Conservation (phyloP, 805 yeast species). For the Myxozyma mucilagina region DNA sequence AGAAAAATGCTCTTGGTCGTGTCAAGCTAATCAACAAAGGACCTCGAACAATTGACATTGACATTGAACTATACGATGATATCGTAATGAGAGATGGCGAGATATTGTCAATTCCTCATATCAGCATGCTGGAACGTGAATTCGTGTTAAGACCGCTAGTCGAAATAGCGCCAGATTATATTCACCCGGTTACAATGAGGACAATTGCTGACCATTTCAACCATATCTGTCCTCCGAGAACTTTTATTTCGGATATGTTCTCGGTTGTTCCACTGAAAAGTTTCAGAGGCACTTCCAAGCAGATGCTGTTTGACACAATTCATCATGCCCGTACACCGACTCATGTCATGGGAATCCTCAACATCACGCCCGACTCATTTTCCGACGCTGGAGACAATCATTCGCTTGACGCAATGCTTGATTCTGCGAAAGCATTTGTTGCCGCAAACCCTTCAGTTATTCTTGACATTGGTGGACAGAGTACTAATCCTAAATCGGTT, state of each 20-base stretch:
- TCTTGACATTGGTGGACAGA: conserved; percentile 91
- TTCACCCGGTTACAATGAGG: conserved; percentile 85
- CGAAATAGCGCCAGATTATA: conserved; percentile 69
- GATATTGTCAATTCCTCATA: conserved; percentile 78
- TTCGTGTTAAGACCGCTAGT: conserved; percentile 88
- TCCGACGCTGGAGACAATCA: conserved; percentile 74
- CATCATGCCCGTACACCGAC: conserved; percentile 51
- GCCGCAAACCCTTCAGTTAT: conserved; percentile 62
- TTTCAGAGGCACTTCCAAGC: conserved; percentile 32
- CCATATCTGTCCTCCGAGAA: conserved; percentile 47
- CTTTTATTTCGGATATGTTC: conserved; percentile 33
- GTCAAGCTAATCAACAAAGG: conserved; percentile 84
- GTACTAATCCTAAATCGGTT: conserved; percentile 82
- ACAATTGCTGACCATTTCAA: conserved; percentile 68
- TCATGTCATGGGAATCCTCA: conserved; percentile 80
- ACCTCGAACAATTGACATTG: conserved; percentile 88
- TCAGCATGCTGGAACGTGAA: conserved; percentile 80
- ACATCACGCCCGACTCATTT: conserved; percentile 92
- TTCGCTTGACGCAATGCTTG: conserved; percentile 43
- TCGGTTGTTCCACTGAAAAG: conserved; percentile 30
- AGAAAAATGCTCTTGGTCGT: conserved; percentile 67
- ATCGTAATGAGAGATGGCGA: conserved; percentile 26
- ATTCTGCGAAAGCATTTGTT: conserved; percentile 52
- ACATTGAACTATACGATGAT: conserved; percentile 70
- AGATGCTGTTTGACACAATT: conserved; percentile 49